A percentile compares a stretch with the other conserved stretches of the same genome.
phyloP scores from a whole-genome alignment of 1,139 yeast species.

The Geotrichum armillariae region DNA sequence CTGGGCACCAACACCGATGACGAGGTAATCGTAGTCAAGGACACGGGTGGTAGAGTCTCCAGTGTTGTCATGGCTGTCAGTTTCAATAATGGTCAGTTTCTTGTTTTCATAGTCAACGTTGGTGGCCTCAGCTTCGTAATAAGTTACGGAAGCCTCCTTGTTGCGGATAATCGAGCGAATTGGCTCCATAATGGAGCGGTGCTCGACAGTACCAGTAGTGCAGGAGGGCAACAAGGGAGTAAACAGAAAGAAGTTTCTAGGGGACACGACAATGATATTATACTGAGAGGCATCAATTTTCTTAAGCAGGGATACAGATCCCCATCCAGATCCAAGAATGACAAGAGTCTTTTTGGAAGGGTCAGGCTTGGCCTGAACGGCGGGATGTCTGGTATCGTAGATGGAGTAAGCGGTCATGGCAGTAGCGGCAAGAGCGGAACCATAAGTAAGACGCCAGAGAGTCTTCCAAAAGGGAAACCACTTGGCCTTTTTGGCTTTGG shows the following conservation, averaged over 20 bases:
- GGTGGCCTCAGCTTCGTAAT: constrained; percentile 90
- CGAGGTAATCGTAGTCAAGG: constrained; percentile 70
- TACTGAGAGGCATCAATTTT: constrained; percentile 82
- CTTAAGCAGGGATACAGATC: constrained; percentile 55
- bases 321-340: constrained; percentile 95
- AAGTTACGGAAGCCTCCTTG: constrained; percentile 75
- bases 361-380: constrained; percentile 38
- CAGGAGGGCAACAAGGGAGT: constrained; percentile 92
- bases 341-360: constrained; percentile 83
- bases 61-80: constrained; percentile 33
- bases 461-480: constrained; percentile 30
- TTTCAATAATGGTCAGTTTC: constrained; percentile 55
- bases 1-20: constrained; percentile 89
- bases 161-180: constrained; percentile 73
- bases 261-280: constrained; percentile 87
- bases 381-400: constrained; percentile 42
- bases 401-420: constrained; percentile 38
- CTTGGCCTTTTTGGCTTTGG: constrained; percentile 7
- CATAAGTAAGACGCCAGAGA: constrained; percentile 37
- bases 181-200: constrained; percentile 87
- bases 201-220: constrained; percentile 91
- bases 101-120: constrained; percentile 70
- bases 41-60: constrained; percentile 16
- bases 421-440: constrained; percentile 34
- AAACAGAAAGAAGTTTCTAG: constrained; percentile 91